Base-by-base conservation (phyloP, 2,329 filamentous ascomycete genomes). In the Penicillium janthinellum region DNA sequence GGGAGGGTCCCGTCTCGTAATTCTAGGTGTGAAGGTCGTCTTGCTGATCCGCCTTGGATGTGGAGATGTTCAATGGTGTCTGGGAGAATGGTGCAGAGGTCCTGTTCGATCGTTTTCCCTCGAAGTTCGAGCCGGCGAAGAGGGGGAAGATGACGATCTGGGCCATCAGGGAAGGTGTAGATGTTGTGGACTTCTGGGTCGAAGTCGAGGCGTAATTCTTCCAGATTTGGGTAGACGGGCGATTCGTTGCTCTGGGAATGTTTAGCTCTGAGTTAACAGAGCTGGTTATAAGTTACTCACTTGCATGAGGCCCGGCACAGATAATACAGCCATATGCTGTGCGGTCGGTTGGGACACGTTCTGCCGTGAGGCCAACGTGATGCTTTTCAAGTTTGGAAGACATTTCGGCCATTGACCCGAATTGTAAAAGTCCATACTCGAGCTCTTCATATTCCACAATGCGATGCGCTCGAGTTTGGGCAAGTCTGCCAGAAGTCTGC, bases 121-220 rank as follows among this genome's bases (percentile, higher is more conserved):
- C 62, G 67, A 5, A 77, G 63, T 14, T 73, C 68, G 12, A 76
- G 56, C 10, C 57, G 65, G n/a, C 70, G 70, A 15, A 77, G 62
- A 1, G 60, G 61, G 10, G 64, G 56, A 12, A 71, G 54, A 20
- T 44, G 34, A 12, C 35, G n/a, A n/a, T 65, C 17, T 14, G 44
- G 14, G 4, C 44, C 6, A 45, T 49, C n/a, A 41, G 54, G 58
- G 4, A 66, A 65, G 28, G 50, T 58, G 53, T 66, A 69, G 25
- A 59, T 56, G 5, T 62, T 53, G 42, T 62, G 64, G 12, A 65
- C 54, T 15, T 63, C 58, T 5, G 70, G 68, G n/a, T 71, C 59
- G 48, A 68, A 75, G 50, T 68, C 57, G 3, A 77, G 65, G 17
- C 71, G 63, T 1, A 77, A 49, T 44, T 75, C 73, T 61, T 74